These are phyloP conservation scores for Cryptosporidium tyzzeri DNA, from an alignment of 169 alveolate genomes.

Conservation along the genomic window DNA sequence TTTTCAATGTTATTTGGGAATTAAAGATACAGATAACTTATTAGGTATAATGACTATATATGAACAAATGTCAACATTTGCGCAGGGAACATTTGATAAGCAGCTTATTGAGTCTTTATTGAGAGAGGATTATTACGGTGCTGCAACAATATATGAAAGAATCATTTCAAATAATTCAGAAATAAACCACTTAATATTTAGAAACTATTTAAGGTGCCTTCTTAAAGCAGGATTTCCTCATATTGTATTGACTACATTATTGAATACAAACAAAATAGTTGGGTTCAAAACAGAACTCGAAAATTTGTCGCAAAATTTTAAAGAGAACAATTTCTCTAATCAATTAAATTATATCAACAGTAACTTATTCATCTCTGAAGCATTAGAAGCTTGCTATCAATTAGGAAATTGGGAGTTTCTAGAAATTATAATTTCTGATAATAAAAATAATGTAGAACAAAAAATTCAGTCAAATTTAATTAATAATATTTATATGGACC, in stretches of 20 bases:
- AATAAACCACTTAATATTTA: conserved; percentile 10
- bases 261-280: background rate
- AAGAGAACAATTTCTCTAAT: background rate
- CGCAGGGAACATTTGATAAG: conserved; percentile 13
- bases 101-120: conserved; percentile 35
- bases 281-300: background rate
- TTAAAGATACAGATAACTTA: conserved; percentile 54
- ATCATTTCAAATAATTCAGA: conserved; percentile 27
- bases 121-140: conserved; percentile 46
- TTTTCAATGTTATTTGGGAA: conserved; percentile 52
- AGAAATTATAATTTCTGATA: conserved; percentile 25
- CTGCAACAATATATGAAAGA: conserved; percentile 51
- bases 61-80: conserved; percentile 36
- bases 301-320: background rate
- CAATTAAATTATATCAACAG: background rate
- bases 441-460: conserved; percentile 3
- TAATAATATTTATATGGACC: conserved; percentile 34
- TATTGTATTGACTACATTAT: conserved; percentile 26
- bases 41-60: conserved; percentile 58
- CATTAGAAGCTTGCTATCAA: conserved; percentile 60
- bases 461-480: background rate
- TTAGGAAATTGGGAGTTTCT: conserved; percentile 55
- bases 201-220: conserved; percentile 46
- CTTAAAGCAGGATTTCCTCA: conserved; percentile 66
- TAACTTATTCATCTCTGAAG: conserved; percentile 43